These are phyloP conservation scores for Mycocentrospora acerina DNA, from an alignment of 2,329 filamentous ascomycete species.

Conservation along the genomic window DNA sequence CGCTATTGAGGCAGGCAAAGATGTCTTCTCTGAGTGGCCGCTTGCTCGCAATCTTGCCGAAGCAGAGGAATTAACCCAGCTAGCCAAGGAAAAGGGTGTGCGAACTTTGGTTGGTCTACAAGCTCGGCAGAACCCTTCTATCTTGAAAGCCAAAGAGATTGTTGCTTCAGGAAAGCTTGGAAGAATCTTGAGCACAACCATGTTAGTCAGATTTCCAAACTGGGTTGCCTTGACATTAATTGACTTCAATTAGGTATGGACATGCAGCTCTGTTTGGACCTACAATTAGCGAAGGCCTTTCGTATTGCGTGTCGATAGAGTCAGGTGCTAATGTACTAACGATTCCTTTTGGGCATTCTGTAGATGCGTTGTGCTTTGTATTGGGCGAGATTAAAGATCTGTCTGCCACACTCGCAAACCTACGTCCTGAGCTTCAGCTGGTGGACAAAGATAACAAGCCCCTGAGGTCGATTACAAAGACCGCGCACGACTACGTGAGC, in stretches of 20 bases:
- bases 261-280: constrained; percentile 26
- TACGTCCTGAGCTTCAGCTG: constrained; percentile 19
- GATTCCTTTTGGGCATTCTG: constrained; percentile 42
- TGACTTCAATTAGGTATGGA: not conserved
- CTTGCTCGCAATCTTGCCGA: constrained; percentile 45
- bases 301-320: constrained; percentile 53
- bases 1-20: constrained; percentile 43
- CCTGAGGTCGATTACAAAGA: constrained; percentile 21
- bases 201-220: constrained; percentile 22
- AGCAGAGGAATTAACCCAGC: constrained; percentile 45
- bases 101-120: constrained; percentile 54
- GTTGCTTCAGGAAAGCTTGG: constrained; percentile 49
- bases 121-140: constrained; percentile 44
- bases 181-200: constrained; percentile 41
- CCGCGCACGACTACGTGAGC: constrained; percentile 31
- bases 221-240: not conserved
- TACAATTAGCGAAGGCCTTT: constrained; percentile 23
- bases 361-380: constrained; percentile 34
- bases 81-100: constrained; percentile 46
- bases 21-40: constrained; percentile 56
- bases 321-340: constrained; percentile 49
- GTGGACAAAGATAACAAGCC: constrained; percentile 21
- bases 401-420: constrained; percentile 28
- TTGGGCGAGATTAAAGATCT: constrained; percentile 30
- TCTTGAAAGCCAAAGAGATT: constrained; percentile 47